phyloP scores from a whole-genome alignment of 1,284 basidiomycete genomes.

The Apiotrichum montevideense region DNA sequence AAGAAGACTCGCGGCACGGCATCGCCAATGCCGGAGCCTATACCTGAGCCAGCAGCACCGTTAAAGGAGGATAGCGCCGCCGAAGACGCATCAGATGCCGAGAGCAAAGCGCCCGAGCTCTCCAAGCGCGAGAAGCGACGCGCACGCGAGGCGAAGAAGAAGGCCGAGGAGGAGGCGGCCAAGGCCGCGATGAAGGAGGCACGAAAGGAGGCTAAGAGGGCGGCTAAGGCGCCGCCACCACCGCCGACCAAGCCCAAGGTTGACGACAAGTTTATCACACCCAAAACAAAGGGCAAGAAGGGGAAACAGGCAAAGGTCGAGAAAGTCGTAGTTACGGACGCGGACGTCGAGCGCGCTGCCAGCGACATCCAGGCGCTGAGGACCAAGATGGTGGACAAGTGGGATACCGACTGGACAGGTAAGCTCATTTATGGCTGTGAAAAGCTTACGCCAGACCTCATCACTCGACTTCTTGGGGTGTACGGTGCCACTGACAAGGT shows the following conservation, averaged over 20 bases:
- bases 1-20: slow-evolving; percentile 3
- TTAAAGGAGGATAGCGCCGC: not conserved
- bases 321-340: slow-evolving; percentile 8
- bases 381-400: slow-evolving; percentile 36
- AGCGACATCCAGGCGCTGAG: slow-evolving; percentile 25
- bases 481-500: not conserved
- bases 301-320: slow-evolving; percentile 8
- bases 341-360: slow-evolving; percentile 17
- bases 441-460: slow-evolving; percentile 22
- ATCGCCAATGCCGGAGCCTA: slow-evolving; percentile 12
- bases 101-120: slow-evolving; percentile 41
- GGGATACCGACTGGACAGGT: slow-evolving; percentile 33
- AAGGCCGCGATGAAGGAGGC: slow-evolving; percentile 27
- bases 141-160: slow-evolving; percentile 70
- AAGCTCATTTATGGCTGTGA: slow-evolving; percentile 44
- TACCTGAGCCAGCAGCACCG: slow-evolving; percentile 17
- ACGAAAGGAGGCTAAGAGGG: slow-evolving; percentile 28
- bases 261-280: slow-evolving; percentile 12
- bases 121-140: slow-evolving; percentile 78
- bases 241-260: slow-evolving; percentile 5
- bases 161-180: slow-evolving; percentile 48
- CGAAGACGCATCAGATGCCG: slow-evolving; percentile 3
- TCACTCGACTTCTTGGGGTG: not conserved
- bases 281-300: slow-evolving; percentile 16
- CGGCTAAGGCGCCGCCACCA: slow-evolving; percentile 2